These are phyloP conservation scores for Penicillium turbatum DNA, from an alignment of 495 filamentous ascomycete genomes.

Conservation along the genomic window DNA sequence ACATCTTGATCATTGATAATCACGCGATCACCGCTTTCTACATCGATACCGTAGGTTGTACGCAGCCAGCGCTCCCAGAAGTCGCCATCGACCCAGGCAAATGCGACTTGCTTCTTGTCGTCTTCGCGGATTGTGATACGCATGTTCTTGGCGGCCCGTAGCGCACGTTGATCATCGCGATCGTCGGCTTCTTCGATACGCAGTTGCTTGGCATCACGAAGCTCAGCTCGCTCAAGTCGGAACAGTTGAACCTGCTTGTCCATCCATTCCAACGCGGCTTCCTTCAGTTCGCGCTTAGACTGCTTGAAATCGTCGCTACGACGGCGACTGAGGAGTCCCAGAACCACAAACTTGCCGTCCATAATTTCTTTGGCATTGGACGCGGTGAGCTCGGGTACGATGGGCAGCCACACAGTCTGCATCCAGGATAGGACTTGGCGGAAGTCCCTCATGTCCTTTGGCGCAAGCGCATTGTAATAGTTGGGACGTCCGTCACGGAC, in stretches of 20 bases:
- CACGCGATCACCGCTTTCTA: conserved; percentile 79
- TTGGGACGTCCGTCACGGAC: conserved; percentile 82
- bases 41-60: conserved; percentile 87
- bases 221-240: conserved; percentile 84
- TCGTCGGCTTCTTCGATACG: conserved; percentile 96
- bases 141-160: conserved; percentile 87
- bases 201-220: conserved; percentile 89
- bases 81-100: conserved; percentile 97
- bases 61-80: conserved; percentile 98
- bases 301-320: conserved; percentile 72
- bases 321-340: conserved; percentile 80
- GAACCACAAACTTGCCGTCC: conserved; percentile 86
- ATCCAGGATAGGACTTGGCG: conserved; percentile 83
- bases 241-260: conserved; percentile 87
- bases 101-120: conserved; percentile 82
- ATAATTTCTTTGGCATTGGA: conserved; percentile 91
- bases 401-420: conserved; percentile 94
- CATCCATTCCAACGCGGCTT: conserved; percentile 95
- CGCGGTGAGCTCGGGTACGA: conserved; percentile 89
- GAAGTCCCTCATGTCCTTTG: conserved; percentile 85
- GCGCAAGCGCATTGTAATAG: conserved; percentile 79
- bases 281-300: conserved; percentile 87
- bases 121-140: conserved; percentile 82
- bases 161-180: conserved; percentile 79
- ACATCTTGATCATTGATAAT: conserved; percentile 98